Evolutionary conservation across 495 filamentous ascomycete genomes (phyloP).

Genomic region (Podospora pseudoanserina): DNA sequence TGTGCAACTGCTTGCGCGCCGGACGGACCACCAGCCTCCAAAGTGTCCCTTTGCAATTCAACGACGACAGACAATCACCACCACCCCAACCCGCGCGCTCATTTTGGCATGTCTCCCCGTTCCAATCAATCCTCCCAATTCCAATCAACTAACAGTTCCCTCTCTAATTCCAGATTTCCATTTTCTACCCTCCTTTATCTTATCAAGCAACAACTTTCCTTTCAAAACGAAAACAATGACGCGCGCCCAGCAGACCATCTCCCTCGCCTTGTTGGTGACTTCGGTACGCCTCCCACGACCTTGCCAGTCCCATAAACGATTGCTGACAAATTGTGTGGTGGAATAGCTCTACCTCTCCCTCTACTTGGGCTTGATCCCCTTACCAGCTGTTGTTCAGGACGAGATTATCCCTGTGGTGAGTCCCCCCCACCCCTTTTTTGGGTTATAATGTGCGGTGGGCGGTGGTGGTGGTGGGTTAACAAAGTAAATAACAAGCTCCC

Average conservation of each 20-base stretch:
- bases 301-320: background rate
- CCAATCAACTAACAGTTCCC: no score
- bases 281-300: conserved; percentile 54
- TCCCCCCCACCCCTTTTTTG: conserved; percentile 12
- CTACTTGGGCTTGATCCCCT: conserved; percentile 79
- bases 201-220: background rate
- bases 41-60: background rate
- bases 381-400: conserved; percentile 67
- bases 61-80: background rate
- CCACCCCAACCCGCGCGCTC: background rate
- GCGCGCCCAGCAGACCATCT: conserved; percentile 88
- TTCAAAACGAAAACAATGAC: conserved; percentile 59
- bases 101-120: background rate
- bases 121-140: no score
- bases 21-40: background rate
- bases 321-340: no score
- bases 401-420: conserved; percentile 70
- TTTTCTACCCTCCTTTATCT: no score
- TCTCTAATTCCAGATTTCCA: no score
- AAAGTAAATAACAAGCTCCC: conserved; percentile 59
- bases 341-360: conserved; percentile 79
- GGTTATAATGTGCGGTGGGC: no score
- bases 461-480: no score
- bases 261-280: conserved; percentile 76
- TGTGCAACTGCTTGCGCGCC: background rate